Evolutionary conservation across 306 rosid genomes (phyloP).

Genomic region (Trifolium repens): DNA sequence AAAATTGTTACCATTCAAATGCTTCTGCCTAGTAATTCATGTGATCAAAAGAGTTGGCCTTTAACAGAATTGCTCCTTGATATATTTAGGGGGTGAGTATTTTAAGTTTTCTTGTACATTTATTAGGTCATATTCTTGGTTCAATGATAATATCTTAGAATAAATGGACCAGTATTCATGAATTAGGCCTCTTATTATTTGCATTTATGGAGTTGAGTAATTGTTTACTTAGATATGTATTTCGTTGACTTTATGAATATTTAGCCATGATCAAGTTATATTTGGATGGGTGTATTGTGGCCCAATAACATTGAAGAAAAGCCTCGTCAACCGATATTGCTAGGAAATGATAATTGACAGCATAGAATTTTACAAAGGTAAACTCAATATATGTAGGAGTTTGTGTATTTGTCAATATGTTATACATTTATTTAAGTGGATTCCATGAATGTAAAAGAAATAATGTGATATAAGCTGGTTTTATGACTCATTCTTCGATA

Average conservation of each 20-base stretch:
- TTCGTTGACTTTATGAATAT: neutral
- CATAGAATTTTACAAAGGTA: neutral
- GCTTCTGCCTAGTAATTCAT: conserved; percentile 12
- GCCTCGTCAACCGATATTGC: neutral
- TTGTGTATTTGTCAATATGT: too few species aligned
- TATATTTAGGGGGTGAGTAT: conserved; percentile 17
- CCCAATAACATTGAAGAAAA: neutral
- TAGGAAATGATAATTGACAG: conserved; percentile 4
- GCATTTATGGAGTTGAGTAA: conserved; percentile 11
- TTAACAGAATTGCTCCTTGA: conserved; percentile 13
- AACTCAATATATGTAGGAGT: conserved; percentile 8
- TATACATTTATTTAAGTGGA: neutral
- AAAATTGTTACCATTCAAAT: conserved; percentile 20
- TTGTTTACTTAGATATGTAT: conserved; percentile 6
- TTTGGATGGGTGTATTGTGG: neutral
- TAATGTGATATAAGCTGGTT: neutral
- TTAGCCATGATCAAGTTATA: conserved; percentile 6
- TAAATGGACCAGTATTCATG: conserved; percentile 1
- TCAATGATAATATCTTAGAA: conserved; percentile 5
- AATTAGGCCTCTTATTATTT: neutral
- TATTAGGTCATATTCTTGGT: neutral
- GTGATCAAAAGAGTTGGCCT: neutral
- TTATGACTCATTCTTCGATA: conserved; percentile 12
- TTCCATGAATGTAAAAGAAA: conserved; percentile 4
- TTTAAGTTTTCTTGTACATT: conserved; percentile 15